Base-by-base conservation (phyloP, 768 basidiomycete genomes). In the Tylopilus sp. region DNA sequence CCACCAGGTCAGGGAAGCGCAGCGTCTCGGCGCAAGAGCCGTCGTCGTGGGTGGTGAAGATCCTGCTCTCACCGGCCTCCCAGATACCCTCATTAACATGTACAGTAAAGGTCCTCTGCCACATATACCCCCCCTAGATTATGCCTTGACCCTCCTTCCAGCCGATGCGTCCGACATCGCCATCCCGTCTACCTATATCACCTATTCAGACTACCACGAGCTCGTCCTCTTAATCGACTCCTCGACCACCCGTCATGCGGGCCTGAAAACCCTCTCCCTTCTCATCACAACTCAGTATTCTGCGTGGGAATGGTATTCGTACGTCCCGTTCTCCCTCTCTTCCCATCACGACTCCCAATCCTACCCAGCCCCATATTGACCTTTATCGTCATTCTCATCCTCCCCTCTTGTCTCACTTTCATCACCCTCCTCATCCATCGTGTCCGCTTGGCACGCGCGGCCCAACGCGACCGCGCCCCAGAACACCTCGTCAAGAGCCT, bases 271-370 rank as follows among this genome's bases (percentile, higher is more conserved):
- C 0, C 77, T 92, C 26, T 87, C 88, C 2, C 72, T 92, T 24
- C 74, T 87, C 53, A 86, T 92, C 61, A 88, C 82, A 14, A 84
- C 86, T 6, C 87, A 89, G 57, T 87, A 86, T 63, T 86, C 87
- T 14, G 82, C 86, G 38, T 94, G 91, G 86, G 90, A 93, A 64
- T 95, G 92, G 91, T 92, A 92, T 65, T 92, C 89, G 89, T 92
- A 61, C 59, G 84, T 51, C 34, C 30, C 42, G 21, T 40, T 37
- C 40, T 21, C n/a, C 40, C 45, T 24, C 59, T 45, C 54, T 31
- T 17, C 22, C n/a, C 16, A n/a, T 51, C 41, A 21, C 54, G 58
- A 25, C 49, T 50, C 44, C 36, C 52, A 54, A 48, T 34, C 55
- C 26, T 33, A 13, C 56, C 34, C 14, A 92, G 89, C 46, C 91